Evolutionary conservation across 768 basidiomycete species (phyloP).

Genomic region (Steccherinum ochraceum): DNA sequence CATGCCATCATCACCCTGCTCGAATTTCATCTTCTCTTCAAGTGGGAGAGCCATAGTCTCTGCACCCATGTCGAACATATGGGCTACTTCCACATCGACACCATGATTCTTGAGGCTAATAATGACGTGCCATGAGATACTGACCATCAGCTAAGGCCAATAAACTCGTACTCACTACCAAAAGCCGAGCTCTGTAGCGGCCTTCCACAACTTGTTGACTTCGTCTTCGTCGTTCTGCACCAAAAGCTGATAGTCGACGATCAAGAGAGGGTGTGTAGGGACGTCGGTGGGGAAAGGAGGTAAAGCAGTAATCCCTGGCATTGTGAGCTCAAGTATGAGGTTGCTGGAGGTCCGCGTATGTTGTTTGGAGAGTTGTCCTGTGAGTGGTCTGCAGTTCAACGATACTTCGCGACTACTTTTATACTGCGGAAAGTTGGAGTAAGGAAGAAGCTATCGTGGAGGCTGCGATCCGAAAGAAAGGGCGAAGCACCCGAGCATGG

Average conservation of each 20-base stretch:
- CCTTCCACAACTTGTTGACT: slow-evolving; percentile 38
- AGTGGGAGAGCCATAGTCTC: slow-evolving; percentile 32
- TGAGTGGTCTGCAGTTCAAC: no score
- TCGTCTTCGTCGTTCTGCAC: slow-evolving; percentile 29
- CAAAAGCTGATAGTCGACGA: slow-evolving; percentile 39
- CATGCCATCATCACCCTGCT: slow-evolving; percentile 33
- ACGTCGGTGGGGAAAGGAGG: slow-evolving; percentile 41
- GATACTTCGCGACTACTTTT: no score
- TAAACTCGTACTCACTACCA: slow-evolving; percentile 40
- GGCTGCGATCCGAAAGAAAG: no score
- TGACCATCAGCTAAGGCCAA: not conserved
- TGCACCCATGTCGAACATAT: slow-evolving; percentile 35
- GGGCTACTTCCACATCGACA: slow-evolving; percentile 26
- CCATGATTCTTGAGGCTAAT: slow-evolving; percentile 36
- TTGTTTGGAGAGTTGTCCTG: no score
- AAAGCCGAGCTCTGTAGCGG: slow-evolving; percentile 43
- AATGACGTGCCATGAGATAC: not conserved
- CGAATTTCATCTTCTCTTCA: slow-evolving; percentile 35
- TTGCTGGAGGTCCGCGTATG: no score
- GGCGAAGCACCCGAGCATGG: no score
- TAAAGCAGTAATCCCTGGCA: slow-evolving; percentile 24
- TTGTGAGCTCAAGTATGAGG: no score
- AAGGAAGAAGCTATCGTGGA: no score
- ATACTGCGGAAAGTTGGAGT: no score
- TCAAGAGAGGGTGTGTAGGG: slow-evolving; percentile 36